Base-by-base conservation (phyloP, 192 early-diverging fungal genomes). In the Backusella liffmaniae region DNA sequence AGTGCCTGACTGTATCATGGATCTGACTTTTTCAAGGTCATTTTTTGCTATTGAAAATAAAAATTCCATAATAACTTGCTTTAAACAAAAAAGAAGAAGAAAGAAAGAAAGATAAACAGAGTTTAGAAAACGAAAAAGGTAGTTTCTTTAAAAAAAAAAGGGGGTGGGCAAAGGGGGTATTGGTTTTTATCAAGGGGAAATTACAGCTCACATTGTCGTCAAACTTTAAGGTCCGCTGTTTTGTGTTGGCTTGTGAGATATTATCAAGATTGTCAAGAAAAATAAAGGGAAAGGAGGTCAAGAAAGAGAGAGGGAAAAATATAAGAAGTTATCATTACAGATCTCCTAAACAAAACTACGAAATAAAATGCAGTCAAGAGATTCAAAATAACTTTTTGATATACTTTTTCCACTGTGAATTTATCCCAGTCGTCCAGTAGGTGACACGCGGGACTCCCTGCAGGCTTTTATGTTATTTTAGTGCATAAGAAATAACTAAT, bases 11-110 rank as follows among this genome's bases (percentile, higher is more conserved):
- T 81, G 74, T 18, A 83, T 74, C n/a, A 87, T 73, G 9, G 80
- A 73, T 37, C 81, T 66, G 21, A 82, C 84, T 56, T 73, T 34
- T 4, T 42, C 79, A 13, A 85, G 51, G 16, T 87, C 79, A 71
- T 87, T 85, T 13, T 78, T 75, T 1, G 84, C 73, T 10, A 85
- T 77, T 18, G 82, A 77, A 23, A 80, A 77, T 41, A 83, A 70
- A 49, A 87, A 70, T 66, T 87, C 83, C 86, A 87, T 85, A 18
- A 26, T 46, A 5, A 49, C n/a, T 49, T 68, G 41, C 21, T 23
- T 44, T 30, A 13, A 41, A 67, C 7, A 39, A 37, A 65, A 10
- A 42, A 36, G 35, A 15, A 41, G 53, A 35, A 53, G 15, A 36
- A 67, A 69, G 16, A 76, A 68, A 26, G 16, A 69, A 23, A 53